phyloP scores from a whole-genome alignment of 2,329 filamentous ascomycete genomes.

The Apiospora hydei region DNA sequence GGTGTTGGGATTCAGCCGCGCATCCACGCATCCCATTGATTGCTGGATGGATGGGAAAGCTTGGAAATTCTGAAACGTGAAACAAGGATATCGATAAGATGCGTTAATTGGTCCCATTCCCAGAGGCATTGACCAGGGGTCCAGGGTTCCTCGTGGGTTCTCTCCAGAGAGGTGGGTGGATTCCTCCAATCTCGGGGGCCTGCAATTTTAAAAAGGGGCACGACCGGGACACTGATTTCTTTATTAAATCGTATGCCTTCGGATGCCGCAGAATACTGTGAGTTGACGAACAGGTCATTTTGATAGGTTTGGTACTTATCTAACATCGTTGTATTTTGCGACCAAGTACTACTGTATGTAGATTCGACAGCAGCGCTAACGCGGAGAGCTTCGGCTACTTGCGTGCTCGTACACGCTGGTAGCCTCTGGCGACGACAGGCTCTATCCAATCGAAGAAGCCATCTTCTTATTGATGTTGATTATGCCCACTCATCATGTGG shows the following conservation, averaged over 20 bases:
- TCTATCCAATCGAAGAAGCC: neutral
- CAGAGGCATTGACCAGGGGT: slow-evolving; percentile 15
- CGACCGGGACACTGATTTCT: neutral
- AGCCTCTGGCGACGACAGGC: neutral
- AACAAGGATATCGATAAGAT: slow-evolving; percentile 21
- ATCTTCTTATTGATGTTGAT: neutral
- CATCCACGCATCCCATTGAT: neutral
- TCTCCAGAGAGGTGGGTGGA: slow-evolving; percentile 19
- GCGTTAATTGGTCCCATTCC: slow-evolving; percentile 15
- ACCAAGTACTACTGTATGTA: neutral
- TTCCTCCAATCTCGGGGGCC: slow-evolving; percentile 8
- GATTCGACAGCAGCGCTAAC: neutral
- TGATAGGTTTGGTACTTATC: neutral
- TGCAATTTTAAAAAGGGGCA: slow-evolving; percentile 4
- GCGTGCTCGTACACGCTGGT: slow-evolving; percentile 15
- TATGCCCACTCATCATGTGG: neutral
- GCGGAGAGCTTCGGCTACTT: slow-evolving; percentile 13
- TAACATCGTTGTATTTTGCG: too few relatives aligned
- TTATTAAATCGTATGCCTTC: neutral
- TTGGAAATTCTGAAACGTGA: slow-evolving; percentile 21
- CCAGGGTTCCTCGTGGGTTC: neutral
- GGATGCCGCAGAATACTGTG: neutral
- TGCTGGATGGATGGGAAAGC: slow-evolving; percentile 12
- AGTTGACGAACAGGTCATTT: too few relatives aligned
- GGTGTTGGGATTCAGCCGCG: neutral